phyloP scores from a whole-genome alignment of 2,329 filamentous ascomycete genomes.

The Phaeosphaeriaceae sp. region DNA sequence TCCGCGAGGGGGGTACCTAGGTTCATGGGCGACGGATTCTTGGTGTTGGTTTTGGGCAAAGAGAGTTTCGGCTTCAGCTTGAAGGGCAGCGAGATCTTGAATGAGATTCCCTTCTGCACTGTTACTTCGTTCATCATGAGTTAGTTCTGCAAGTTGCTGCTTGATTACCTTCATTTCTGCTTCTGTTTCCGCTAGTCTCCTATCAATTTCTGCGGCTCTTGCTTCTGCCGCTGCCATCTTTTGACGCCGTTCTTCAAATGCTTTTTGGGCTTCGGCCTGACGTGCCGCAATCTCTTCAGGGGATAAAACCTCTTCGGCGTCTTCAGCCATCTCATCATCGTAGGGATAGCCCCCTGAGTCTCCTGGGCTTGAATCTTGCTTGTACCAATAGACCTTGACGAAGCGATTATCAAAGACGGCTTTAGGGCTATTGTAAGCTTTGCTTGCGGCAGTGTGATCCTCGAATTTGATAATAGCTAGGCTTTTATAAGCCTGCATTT shows the following conservation, averaged over 20 bases:
- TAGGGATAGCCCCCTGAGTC: slow-evolving; percentile 10
- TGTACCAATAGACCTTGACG: slow-evolving; percentile 83
- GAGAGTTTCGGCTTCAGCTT: slow-evolving; percentile 65
- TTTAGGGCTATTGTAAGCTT: slow-evolving; percentile 77
- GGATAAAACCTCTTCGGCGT: slow-evolving; percentile 1
- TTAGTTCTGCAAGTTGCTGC: slow-evolving; percentile 65
- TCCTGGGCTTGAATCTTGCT: slow-evolving; percentile 42
- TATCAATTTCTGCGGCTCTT: slow-evolving; percentile 68
- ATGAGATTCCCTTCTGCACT: slow-evolving; percentile 19
- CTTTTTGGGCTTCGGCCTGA: slow-evolving; percentile 75
- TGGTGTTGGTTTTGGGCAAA: slow-evolving; percentile 62
- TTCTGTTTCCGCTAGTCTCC: slow-evolving; percentile 67
- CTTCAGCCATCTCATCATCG: slow-evolving; percentile 26
- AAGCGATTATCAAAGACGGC: slow-evolving; percentile 85
- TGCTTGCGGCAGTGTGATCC: slow-evolving; percentile 68
- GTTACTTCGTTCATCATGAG: slow-evolving; percentile 25
- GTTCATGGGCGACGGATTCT: slow-evolving; percentile 24
- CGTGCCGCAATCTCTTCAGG: slow-evolving; percentile 71
- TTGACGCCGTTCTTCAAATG: slow-evolving; percentile 68
- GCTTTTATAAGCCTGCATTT: slow-evolving; percentile 69
- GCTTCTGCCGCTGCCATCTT: slow-evolving; percentile 69
- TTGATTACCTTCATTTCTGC: slow-evolving; percentile 68
- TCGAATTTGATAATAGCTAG: slow-evolving; percentile 74
- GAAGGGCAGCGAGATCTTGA: slow-evolving; percentile 27
- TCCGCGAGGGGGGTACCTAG: slow-evolving; percentile 35